phyloP scores from a whole-genome alignment of 768 basidiomycete genomes.

The Cystoderma amianthinum region DNA sequence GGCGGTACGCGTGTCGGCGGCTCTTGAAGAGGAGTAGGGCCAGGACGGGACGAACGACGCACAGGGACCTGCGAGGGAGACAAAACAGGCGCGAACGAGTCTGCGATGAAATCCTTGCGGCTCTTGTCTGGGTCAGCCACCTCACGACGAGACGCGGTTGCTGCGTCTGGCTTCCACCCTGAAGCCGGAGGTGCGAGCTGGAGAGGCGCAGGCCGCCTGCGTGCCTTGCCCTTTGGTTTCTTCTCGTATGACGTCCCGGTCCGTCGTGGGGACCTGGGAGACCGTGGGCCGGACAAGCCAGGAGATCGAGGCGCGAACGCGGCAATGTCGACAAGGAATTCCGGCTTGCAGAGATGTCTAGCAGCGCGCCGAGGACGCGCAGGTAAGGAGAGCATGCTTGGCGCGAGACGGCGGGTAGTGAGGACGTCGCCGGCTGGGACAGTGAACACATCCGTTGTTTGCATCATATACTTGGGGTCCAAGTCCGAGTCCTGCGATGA shows the following conservation, averaged over 20 bases:
- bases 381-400: slow-evolving; percentile 29
- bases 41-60: too few relatives aligned
- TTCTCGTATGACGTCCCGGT: neutral
- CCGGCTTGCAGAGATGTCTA: slow-evolving; percentile 26
- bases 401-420: slow-evolving; percentile 28
- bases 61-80: too few relatives aligned
- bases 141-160: slow-evolving; percentile 6
- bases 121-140: slow-evolving; percentile 5
- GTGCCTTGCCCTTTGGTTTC: slow-evolving; percentile 15
- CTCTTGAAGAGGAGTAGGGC: too few relatives aligned
- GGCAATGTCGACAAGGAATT: slow-evolving; percentile 26
- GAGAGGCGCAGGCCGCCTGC: slow-evolving; percentile 30
- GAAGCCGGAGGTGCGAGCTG: slow-evolving; percentile 19
- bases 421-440: slow-evolving; percentile 20
- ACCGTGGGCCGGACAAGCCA: slow-evolving; percentile 3
- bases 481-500: slow-evolving; percentile 51
- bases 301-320: slow-evolving; percentile 23
- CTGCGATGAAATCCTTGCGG: slow-evolving; percentile 22
- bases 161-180: slow-evolving; percentile 7
- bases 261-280: slow-evolving; percentile 2
- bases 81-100: slow-evolving; percentile 26
- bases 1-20: too few relatives aligned
- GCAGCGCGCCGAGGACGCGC: slow-evolving; percentile 22
- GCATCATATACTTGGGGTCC: slow-evolving; percentile 41
- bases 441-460: too few relatives aligned